Conservation (phyloP, 495 filamentous ascomycete genomes). For the Peziza echinospora region DNA sequence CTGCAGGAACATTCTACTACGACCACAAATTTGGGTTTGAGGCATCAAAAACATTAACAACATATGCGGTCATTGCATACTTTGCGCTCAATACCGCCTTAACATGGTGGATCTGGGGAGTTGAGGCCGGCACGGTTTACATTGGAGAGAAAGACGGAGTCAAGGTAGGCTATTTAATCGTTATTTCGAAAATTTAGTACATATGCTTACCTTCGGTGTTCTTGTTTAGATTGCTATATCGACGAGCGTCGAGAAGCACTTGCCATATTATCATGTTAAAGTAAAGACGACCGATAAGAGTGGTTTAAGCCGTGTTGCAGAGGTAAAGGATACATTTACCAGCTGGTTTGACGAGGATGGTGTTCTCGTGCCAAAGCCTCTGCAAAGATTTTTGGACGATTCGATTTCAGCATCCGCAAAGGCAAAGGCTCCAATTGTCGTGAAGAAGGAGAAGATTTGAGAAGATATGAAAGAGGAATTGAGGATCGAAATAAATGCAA, state of each 20-base stretch:
- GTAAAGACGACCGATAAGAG: constrained; percentile 29
- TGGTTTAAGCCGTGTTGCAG: constrained; percentile 20
- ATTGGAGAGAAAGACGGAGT: constrained; percentile 39
- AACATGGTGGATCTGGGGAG: constrained; percentile 67
- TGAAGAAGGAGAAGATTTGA: constrained; percentile 3
- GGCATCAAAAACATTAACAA: constrained; percentile 48
- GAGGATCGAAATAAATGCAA: too few species aligned
- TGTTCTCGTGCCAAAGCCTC: constrained; percentile 59
- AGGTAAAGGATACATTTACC: constrained; percentile 49
- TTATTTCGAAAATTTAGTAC: neutral
- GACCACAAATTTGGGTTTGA: constrained; percentile 88
- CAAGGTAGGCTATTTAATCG: constrained; percentile 23
- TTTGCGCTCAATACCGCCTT: constrained; percentile 56
- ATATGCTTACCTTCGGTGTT: too few species aligned
- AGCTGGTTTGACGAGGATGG: constrained; percentile 73
- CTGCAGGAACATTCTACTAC: constrained; percentile 63
- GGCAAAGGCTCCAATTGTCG: constrained; percentile 4
- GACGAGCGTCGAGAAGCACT: constrained; percentile 50
- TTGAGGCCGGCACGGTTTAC: constrained; percentile 68
- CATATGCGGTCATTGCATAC: constrained; percentile 57
- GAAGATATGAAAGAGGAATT: too few species aligned
- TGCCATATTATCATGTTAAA: constrained; percentile 53
- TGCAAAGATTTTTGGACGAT: constrained; percentile 31
- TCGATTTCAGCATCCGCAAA: constrained; percentile 11
- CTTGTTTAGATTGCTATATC: constrained; percentile 39